Percentiles rank a stretch among this genome's conserved stretches.
Evolutionary conservation across 306 rosid genomes (phyloP).

Genomic region (Leucaena leucocephala): DNA sequence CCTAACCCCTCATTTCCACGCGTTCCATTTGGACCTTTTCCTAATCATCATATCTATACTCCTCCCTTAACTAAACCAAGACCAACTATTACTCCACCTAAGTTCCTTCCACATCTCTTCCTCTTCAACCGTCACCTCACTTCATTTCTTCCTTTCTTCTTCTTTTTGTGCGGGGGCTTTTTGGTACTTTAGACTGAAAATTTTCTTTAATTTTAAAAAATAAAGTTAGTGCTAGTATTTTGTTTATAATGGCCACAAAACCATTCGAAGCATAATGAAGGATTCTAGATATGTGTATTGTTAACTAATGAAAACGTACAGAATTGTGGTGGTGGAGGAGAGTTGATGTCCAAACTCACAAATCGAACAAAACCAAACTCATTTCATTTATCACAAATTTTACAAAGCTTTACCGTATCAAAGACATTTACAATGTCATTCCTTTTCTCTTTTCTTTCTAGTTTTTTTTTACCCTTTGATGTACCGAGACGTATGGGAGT

Average conservation of each 20-base stretch:
- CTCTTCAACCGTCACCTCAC: not conserved
- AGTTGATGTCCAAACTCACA: constrained; percentile 1
- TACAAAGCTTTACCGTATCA: constrained; percentile 46
- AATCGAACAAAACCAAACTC: constrained; percentile 36
- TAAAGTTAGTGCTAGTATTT: not conserved
- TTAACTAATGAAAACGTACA: not conserved
- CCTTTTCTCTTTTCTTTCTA: no score
- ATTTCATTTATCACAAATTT: constrained; percentile 38
- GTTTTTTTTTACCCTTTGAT: not conserved
- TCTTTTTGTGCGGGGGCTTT: not conserved
- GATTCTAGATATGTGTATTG: no score
- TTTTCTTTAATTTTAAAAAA: not conserved
- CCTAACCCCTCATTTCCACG: not conserved
- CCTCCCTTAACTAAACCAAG: not conserved
- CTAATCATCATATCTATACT: not conserved
- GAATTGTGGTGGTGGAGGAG: not conserved
- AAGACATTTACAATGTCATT: constrained; percentile 39
- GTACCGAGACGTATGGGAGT: not conserved
- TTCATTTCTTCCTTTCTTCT: not conserved
- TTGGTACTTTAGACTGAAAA: not conserved
- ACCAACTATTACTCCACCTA: not conserved
- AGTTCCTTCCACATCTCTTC: not conserved
- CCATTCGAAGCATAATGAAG: no score
- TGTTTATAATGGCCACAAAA: not conserved
- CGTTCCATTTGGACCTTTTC: constrained; percentile 1